Evolutionary conservation across 768 basidiomycete species (phyloP).

Genomic region (Porphyrellus cyaneotinctus): DNA sequence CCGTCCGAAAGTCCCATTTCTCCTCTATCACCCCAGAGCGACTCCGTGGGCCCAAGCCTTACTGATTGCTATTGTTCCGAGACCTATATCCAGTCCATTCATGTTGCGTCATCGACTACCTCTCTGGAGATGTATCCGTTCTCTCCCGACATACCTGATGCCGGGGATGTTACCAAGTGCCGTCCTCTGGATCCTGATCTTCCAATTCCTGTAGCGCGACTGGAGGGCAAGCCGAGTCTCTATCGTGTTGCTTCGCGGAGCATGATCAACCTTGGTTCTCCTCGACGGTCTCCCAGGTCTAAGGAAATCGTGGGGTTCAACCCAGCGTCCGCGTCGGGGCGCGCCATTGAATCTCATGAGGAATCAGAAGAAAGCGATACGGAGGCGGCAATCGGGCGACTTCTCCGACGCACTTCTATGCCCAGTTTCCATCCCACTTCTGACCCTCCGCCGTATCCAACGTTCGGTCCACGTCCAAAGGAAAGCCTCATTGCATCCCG

Average conservation of each 20-base stretch:
- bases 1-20: conserved; percentile 1
- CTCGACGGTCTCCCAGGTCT: conserved; percentile 27
- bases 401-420: conserved; percentile 63
- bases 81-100: conserved; percentile 4
- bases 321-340: conserved; percentile 11
- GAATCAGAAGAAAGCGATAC: conserved; percentile 21
- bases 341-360: conserved; percentile 5
- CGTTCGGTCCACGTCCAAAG: conserved; percentile 34
- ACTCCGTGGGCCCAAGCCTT: not conserved
- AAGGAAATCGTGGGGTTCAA: conserved; percentile 11
- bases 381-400: conserved; percentile 35
- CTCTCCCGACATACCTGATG: conserved; percentile 13
- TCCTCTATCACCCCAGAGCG: not conserved
- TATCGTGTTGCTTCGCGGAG: conserved; percentile 61
- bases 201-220: conserved; percentile 3
- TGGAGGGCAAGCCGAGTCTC: conserved; percentile 39
- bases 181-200: conserved; percentile 2
- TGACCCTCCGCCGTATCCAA: conserved; percentile 67
- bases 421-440: conserved; percentile 58
- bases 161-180: not conserved
- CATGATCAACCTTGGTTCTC: conserved; percentile 52
- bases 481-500: conserved; percentile 34
- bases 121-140: conserved; percentile 14
- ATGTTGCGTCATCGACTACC: conserved; percentile 4
- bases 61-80: conserved; percentile 7